Evolutionary conservation across 1,139 yeast species (phyloP).

Genomic region (Suzukiozyma palmioleophila): DNA sequence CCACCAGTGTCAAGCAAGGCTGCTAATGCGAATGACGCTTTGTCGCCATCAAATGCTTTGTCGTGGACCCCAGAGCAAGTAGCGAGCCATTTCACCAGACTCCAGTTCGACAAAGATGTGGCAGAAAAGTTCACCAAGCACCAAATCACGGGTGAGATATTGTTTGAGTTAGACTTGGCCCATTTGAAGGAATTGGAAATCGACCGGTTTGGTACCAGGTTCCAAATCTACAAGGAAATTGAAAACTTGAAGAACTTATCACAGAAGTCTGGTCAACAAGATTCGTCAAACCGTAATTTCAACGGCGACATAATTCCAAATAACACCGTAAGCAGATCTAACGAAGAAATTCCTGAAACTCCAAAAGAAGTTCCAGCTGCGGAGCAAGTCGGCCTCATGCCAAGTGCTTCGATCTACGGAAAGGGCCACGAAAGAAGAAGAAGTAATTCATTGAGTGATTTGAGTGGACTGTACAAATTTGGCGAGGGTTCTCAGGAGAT

Average conservation of each 20-base stretch:
- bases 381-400: background rate
- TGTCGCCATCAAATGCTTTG: conserved; percentile 42
- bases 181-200: conserved; percentile 90
- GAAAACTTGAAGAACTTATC: conserved; percentile 51
- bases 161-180: conserved; percentile 79
- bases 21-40: conserved; percentile 30
- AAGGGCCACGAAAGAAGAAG: conserved; percentile 4
- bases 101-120: conserved; percentile 70
- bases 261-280: background rate
- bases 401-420: conserved; percentile 39
- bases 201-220: conserved; percentile 89
- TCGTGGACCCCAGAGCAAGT: conserved; percentile 91
- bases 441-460: conserved; percentile 14
- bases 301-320: background rate
- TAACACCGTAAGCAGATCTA: background rate
- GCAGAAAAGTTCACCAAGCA: conserved; percentile 81
- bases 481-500: conserved; percentile 17
- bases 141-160: conserved; percentile 81
- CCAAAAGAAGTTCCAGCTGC: background rate
- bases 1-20: conserved; percentile 13
- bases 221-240: conserved; percentile 85
- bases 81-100: conserved; percentile 60
- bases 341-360: background rate
- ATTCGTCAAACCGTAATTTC: background rate
- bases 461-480: conserved; percentile 20